Percentiles rank a stretch among this genome's conserved stretches.
Conservation (phyloP, 805 yeast species). For the Kluyveromyces nonfermentans region DNA sequence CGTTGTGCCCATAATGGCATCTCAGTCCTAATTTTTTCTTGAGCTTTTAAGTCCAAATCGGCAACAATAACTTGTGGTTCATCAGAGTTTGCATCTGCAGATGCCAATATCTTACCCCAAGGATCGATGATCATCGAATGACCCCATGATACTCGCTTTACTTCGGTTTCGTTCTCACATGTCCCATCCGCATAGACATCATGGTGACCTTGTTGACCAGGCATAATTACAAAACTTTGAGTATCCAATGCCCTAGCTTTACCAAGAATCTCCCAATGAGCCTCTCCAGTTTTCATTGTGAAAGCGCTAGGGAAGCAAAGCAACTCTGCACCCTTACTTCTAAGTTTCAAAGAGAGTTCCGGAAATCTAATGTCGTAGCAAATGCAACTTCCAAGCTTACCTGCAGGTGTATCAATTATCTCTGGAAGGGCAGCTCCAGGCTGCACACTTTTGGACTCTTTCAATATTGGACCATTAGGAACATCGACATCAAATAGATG, state of each 20-base stretch:
- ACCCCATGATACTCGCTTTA: constrained; percentile 67
- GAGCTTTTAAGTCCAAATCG: constrained; percentile 48
- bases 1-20: constrained; percentile 78
- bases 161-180: constrained; percentile 7
- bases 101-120: constrained; percentile 72
- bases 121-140: constrained; percentile 85
- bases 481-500: constrained; percentile 88
- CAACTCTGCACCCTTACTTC: constrained; percentile 65
- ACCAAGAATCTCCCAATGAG: constrained; percentile 81
- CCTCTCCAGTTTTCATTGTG: constrained; percentile 82
- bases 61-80: constrained; percentile 46
- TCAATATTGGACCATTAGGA: constrained; percentile 65
- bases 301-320: constrained; percentile 87
- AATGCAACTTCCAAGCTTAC: constrained; percentile 60
- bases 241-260: constrained; percentile 81
- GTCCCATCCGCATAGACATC: constrained; percentile 36
- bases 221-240: constrained; percentile 79
- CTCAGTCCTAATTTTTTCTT: constrained; percentile 45
- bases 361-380: constrained; percentile 89
- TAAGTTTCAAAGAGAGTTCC: constrained; percentile 56
- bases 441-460: constrained; percentile 72
- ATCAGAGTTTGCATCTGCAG: constrained; percentile 36
- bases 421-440: constrained; percentile 51
- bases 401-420: constrained; percentile 53
- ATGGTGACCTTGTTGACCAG: constrained; percentile 81